Percentiles rank a stretch among this genome's conserved stretches.
Evolutionary conservation across 306 rosid species (phyloP).

Genomic region (Delonix regia): DNA sequence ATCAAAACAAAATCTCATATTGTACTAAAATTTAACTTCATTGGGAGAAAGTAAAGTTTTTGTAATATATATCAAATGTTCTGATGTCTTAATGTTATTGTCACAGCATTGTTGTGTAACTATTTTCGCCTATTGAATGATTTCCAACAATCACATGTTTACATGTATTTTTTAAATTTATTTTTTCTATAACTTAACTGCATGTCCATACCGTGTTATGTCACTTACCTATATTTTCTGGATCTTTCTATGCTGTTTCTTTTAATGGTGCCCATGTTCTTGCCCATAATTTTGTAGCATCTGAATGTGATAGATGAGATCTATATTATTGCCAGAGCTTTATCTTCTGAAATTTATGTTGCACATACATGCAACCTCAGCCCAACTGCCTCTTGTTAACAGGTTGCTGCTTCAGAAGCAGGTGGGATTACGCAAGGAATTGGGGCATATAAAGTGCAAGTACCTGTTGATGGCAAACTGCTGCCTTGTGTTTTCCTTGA

Average conservation of each 20-base stretch:
- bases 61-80: no score
- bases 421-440: constrained; percentile 99
- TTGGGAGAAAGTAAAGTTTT: no score
- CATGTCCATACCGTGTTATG: constrained; percentile 1
- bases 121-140: neutral
- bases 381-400: constrained; percentile 46
- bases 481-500: constrained; percentile 94
- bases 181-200: neutral
- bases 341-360: constrained; percentile 4
- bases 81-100: neutral
- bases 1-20: no score
- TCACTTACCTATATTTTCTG: neutral
- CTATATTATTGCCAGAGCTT: constrained; percentile 27
- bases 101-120: neutral
- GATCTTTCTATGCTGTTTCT: neutral
- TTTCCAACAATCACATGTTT: neutral
- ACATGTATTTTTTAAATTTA: neutral
- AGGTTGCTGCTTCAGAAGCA: constrained; percentile 99
- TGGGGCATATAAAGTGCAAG: constrained; percentile 89
- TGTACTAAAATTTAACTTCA: no score
- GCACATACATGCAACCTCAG: constrained; percentile 23
- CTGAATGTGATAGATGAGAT: constrained; percentile 11
- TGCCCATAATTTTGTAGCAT: neutral
- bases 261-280: neutral
- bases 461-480: constrained; percentile 82